phyloP scores from a whole-genome alignment of 1,139 yeast genomes.

The Nakaseomyces kungkrabaensis region DNA sequence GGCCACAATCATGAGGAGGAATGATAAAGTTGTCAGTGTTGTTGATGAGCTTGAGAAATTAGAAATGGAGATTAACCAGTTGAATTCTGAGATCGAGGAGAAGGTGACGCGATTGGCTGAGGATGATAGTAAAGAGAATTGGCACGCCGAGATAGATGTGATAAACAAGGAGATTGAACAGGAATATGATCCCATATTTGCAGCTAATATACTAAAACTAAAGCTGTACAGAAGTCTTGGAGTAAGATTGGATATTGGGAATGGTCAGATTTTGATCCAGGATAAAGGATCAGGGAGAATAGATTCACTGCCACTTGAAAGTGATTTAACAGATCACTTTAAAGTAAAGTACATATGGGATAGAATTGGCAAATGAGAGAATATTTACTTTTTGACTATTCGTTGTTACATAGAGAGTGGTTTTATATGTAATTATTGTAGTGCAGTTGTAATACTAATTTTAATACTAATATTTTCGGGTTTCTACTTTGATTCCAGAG shows the following conservation, averaged over 20 bases:
- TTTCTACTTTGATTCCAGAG: background rate
- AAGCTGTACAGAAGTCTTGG: constrained; percentile 26
- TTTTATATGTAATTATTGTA: no score
- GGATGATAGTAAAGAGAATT: constrained; percentile 7
- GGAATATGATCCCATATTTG: constrained; percentile 15
- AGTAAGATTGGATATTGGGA: constrained; percentile 21
- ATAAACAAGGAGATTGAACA: constrained; percentile 4
- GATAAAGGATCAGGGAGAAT: constrained; percentile 11
- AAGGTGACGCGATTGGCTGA: constrained; percentile 8
- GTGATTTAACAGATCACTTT: constrained; percentile 19
- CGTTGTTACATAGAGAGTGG: no score
- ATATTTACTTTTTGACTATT: no score
- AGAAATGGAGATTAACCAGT: constrained; percentile 13
- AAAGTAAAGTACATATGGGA: constrained; percentile 27
- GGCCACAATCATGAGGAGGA: constrained; percentile 10
- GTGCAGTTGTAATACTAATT: background rate
- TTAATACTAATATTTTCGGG: no score
- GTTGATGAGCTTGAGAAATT: constrained; percentile 18
- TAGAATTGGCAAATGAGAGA: constrained; percentile 7
- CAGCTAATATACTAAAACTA: constrained; percentile 19
- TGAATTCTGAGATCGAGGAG: constrained; percentile 15
- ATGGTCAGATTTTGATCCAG: constrained; percentile 22
- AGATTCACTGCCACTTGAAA: constrained; percentile 21
- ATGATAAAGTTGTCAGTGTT: constrained; percentile 12
- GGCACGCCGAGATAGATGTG: constrained; percentile 7